phyloP scores from a whole-genome alignment of 176 grass and related monocot genomes.

The Avena eriantha region DNA sequence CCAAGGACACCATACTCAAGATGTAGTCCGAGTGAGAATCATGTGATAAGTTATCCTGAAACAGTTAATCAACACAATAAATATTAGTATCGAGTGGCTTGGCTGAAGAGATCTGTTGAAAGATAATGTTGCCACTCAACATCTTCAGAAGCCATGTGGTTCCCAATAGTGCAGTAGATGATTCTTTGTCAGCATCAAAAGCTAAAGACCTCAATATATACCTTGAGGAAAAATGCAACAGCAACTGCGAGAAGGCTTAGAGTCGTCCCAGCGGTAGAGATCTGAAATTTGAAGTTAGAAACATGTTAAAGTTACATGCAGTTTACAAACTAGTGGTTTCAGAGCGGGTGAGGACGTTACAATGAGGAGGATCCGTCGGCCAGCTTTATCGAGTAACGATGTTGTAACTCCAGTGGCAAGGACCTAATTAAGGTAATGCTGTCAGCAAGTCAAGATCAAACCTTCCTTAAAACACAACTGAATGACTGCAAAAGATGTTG shows the following conservation, averaged over 20 bases:
- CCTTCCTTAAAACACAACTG: conserved; percentile 34
- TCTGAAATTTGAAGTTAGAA: conserved; percentile 51
- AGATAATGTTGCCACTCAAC: neutral
- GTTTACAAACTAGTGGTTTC: conserved; percentile 26
- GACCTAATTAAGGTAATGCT: conserved; percentile 59
- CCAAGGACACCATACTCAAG: conserved; percentile 82
- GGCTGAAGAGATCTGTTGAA: neutral
- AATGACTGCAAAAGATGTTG: conserved; percentile 51
- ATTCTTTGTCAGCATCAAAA: neutral
- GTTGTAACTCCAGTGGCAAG: conserved; percentile 92
- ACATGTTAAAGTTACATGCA: conserved; percentile 15
- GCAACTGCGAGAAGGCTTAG: conserved; percentile 85
- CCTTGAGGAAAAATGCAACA: conserved; percentile 89
- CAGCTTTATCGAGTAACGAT: conserved; percentile 88
- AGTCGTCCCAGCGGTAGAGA: conserved; percentile 73
- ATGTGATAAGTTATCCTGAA: conserved; percentile 65
- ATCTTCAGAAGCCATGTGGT: neutral
- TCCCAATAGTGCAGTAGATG: neutral
- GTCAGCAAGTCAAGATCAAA: neutral
- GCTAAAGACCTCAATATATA: conserved; percentile 32
- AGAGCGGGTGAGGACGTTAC: conserved; percentile 54
- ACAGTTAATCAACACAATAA: conserved; percentile 21
- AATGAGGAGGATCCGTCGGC: conserved; percentile 91
- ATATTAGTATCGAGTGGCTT: conserved; percentile 12
- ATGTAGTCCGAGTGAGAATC: conserved; percentile 60